Percentiles rank a stretch among this genome's conserved stretches.
phyloP scores from a whole-genome alignment of 73 alveolate genomes.

The Halteria grandinella region DNA sequence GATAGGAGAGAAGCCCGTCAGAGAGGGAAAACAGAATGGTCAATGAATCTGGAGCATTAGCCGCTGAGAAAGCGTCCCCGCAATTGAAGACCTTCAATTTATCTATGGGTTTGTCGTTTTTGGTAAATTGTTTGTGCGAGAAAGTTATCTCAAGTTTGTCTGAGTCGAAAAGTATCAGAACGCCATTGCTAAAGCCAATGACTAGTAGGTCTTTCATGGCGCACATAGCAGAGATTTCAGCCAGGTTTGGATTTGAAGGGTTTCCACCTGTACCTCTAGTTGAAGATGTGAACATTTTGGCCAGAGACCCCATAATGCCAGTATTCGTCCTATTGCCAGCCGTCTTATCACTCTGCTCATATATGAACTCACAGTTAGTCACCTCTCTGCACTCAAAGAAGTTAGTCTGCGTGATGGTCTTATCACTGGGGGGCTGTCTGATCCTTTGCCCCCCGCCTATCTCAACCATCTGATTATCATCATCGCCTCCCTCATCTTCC shows the following conservation, averaged over 20 bases:
- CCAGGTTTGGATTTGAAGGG: too few species aligned
- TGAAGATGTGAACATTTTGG: not conserved
- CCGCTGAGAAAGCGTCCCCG: too few species aligned
- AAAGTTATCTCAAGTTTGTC: constrained; percentile 33
- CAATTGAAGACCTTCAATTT: constrained; percentile 26
- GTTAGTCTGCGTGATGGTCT: constrained; percentile 25
- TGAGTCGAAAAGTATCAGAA: constrained; percentile 35
- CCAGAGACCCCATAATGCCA: constrained; percentile 4
- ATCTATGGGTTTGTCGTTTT: constrained; percentile 46
- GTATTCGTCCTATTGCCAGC: constrained; percentile 3
- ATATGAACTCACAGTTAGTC: constrained; percentile 49
- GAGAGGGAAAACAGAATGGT: constrained; percentile 13
- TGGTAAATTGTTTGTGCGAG: constrained; percentile 51
- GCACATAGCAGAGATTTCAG: constrained; percentile 46
- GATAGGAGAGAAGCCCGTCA: constrained; percentile 20
- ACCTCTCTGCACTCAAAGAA: constrained; percentile 51
- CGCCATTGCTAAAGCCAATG: constrained; percentile 40
- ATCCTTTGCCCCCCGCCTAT: not conserved
- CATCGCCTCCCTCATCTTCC: constrained; percentile 1
- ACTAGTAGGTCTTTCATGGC: constrained; percentile 39
- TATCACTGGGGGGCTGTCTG: not conserved
- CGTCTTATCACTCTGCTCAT: constrained; percentile 39
- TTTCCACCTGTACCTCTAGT: too few species aligned
- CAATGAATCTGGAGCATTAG: not conserved
- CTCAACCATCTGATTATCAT: constrained; percentile 10